Evolutionary conservation across 129 eudicot species (phyloP).

Genomic region (Pseudognaphalium luteoalbum): DNA sequence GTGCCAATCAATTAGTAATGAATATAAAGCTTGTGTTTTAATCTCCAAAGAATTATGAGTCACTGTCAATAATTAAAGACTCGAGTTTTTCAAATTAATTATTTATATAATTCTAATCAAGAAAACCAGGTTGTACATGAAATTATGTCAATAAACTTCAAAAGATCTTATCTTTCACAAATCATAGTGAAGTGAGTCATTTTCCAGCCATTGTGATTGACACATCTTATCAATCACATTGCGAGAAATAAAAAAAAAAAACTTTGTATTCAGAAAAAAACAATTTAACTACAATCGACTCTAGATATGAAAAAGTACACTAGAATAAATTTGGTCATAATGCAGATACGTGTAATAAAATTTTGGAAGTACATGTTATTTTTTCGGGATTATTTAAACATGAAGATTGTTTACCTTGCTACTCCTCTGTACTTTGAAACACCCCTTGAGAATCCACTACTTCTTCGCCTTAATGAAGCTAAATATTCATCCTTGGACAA

Average conservation of each 20-base stretch:
- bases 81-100: not conserved
- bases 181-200: not conserved
- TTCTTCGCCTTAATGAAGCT: constrained; percentile 66
- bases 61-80: not conserved
- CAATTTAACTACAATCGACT: not conserved
- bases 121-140: not conserved
- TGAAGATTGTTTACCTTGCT: constrained; percentile 55
- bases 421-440: constrained; percentile 96
- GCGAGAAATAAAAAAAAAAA: not conserved
- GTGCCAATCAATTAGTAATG: not conserved
- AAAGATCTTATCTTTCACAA: not conserved
- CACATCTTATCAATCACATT: not conserved
- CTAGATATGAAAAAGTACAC: not conserved
- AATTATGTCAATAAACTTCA: not conserved
- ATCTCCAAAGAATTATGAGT: not conserved
- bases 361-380: not conserved
- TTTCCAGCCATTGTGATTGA: not conserved
- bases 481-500: constrained; percentile 71
- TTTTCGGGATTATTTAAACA: not conserved
- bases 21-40: not conserved
- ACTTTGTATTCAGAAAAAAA: not conserved
- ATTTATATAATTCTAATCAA: not conserved
- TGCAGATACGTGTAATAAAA: not conserved
- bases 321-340: not conserved
- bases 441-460: constrained; percentile 94